Percentiles rank a stretch among this genome's conserved stretches.
Evolutionary conservation across 441 rosid genomes (phyloP).

Genomic region (Breynia disticha): DNA sequence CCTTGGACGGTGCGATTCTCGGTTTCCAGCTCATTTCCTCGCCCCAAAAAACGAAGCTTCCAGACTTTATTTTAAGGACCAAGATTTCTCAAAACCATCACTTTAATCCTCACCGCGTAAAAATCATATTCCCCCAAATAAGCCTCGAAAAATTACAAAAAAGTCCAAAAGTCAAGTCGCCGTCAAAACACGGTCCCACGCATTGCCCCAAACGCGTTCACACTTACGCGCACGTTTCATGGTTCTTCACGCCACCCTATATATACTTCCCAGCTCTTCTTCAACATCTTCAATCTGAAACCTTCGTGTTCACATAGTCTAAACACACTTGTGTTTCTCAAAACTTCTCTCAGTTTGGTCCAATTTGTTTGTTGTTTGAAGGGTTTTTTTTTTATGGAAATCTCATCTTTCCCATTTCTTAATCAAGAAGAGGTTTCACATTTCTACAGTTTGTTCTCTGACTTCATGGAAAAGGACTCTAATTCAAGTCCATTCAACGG

Average conservation of each 20-base stretch:
- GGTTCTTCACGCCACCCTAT: constrained; percentile 4
- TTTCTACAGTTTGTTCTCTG: constrained; percentile 22
- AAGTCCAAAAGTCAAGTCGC: constrained; percentile 30
- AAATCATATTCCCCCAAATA: constrained; percentile 6
- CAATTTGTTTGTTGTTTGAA: background rate
- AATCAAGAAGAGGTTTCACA: constrained; percentile 43
- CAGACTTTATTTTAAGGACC: background rate
- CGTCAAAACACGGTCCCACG: constrained; percentile 27
- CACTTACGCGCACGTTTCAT: constrained; percentile 46
- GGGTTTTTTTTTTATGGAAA: constrained; percentile 37
- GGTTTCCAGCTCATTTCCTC: no score
- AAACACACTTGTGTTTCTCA: background rate
- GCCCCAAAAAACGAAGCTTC: background rate
- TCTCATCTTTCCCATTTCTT: constrained; percentile 39
- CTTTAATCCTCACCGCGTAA: constrained; percentile 18
- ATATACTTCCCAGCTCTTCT: background rate
- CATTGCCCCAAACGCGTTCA: constrained; percentile 31
- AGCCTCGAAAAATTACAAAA: no score
- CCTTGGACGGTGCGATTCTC: no score
- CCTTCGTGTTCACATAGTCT: constrained; percentile 23
- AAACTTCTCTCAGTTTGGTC: background rate
- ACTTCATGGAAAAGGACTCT: constrained; percentile 35
- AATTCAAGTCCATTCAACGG: background rate
- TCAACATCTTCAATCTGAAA: constrained; percentile 16
- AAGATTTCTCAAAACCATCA: background rate